These are phyloP conservation scores for Candida railenensis DNA, from an alignment of 805 yeast species.

Conservation along the genomic window DNA sequence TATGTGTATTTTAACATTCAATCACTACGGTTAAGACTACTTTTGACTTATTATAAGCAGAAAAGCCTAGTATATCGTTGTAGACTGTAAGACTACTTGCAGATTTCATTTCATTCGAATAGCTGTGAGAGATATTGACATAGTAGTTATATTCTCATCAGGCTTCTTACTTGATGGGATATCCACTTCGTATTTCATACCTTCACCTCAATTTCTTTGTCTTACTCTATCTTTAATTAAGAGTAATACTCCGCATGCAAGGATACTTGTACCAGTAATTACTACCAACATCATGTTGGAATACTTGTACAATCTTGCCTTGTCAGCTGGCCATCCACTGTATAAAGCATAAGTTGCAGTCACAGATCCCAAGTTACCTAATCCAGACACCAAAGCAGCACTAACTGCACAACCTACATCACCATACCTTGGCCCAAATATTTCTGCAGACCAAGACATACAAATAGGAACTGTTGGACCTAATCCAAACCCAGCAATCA, in stretches of 20 bases:
- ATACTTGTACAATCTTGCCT: conserved; percentile 55
- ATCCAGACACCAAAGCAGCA: conserved; percentile 79
- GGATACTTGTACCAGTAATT: conserved; percentile 71
- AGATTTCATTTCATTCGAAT: too few species aligned
- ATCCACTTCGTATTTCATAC: neutral
- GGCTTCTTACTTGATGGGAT: too few species aligned
- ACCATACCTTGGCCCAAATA: conserved; percentile 68
- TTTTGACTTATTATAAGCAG: too few species aligned
- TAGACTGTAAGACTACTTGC: too few species aligned
- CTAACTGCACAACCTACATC: conserved; percentile 84
- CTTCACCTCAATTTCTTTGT: conserved; percentile 9
- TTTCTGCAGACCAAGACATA: conserved; percentile 82
- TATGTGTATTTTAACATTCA: too few species aligned
- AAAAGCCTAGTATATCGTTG: too few species aligned
- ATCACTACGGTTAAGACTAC: too few species aligned
- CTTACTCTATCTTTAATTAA: conserved; percentile 31
- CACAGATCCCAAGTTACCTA: conserved; percentile 85
- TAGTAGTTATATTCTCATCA: too few species aligned
- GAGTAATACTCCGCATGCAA: conserved; percentile 39
- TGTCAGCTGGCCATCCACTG: conserved; percentile 84
- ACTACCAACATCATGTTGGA: conserved; percentile 84
- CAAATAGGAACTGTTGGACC: conserved; percentile 90
- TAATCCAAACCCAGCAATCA: conserved; percentile 81
- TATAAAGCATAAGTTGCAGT: conserved; percentile 84
- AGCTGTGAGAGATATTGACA: too few species aligned